phyloP scores from a whole-genome alignment of 345 rosid genomes.

The Carallia pectinifolia region DNA sequence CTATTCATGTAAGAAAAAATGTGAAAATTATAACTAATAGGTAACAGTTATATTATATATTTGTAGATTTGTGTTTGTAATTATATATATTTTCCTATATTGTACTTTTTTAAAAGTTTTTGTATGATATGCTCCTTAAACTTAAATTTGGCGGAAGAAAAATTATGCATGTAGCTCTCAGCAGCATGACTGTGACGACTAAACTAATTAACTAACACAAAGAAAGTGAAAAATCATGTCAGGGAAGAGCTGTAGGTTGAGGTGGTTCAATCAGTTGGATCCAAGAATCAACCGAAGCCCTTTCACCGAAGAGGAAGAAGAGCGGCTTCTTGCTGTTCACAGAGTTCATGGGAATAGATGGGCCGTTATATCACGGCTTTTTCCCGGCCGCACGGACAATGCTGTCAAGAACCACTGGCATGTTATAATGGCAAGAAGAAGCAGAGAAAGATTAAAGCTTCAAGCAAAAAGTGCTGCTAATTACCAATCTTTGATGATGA shows the following conservation, averaged over 20 bases:
- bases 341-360: conserved; percentile 88
- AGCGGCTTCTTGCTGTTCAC: conserved; percentile 70
- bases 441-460: conserved; percentile 37
- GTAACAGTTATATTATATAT: too few relatives aligned
- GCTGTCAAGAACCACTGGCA: conserved; percentile 99
- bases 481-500: neutral
- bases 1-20: too few relatives aligned
- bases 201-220: neutral
- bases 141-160: neutral
- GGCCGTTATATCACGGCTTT: conserved; percentile 77
- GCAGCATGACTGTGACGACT: neutral
- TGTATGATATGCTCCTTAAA: too few relatives aligned
- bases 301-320: conserved; percentile 91
- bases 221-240: neutral
- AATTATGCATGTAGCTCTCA: neutral
- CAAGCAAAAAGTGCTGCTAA: conserved; percentile 14
- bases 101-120: too few relatives aligned
- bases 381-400: conserved; percentile 93
- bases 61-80: too few relatives aligned
- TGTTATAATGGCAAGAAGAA: conserved; percentile 80
- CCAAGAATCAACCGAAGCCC: conserved; percentile 87
- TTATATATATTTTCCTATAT: too few relatives aligned
- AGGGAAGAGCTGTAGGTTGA: conserved; percentile 96
- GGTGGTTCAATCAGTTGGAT: conserved; percentile 96
- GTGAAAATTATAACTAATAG: too few relatives aligned